phyloP scores from a whole-genome alignment of 2,329 filamentous ascomycete species.

The Calycina herbarum region DNA sequence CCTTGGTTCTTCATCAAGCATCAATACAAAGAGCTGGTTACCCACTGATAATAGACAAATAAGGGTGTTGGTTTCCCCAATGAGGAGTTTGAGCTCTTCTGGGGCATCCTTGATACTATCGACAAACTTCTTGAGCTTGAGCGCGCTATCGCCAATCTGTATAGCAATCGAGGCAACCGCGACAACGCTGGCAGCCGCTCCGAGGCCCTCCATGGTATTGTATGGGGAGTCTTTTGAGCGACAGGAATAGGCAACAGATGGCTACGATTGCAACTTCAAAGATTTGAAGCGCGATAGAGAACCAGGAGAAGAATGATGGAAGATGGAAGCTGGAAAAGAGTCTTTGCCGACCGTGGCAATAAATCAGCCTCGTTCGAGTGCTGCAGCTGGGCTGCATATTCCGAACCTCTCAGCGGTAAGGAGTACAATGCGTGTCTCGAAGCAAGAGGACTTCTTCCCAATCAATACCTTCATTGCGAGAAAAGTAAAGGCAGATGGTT shows the following conservation, averaged over 20 bases:
- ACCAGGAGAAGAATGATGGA: neutral
- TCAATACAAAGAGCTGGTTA: neutral
- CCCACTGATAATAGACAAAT: neutral
- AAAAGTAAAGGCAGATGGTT: too few relatives aligned
- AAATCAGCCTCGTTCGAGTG: neutral
- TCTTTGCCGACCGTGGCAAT: neutral
- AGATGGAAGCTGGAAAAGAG: neutral
- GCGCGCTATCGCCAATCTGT: slow-evolving; percentile 9
- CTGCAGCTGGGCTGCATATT: neutral
- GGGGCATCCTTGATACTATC: slow-evolving; percentile 13
- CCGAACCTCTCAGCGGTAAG: neutral
- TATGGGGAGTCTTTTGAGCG: neutral
- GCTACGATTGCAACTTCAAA: too few relatives aligned
- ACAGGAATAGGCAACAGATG: neutral
- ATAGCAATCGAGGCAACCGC: slow-evolving; percentile 9
- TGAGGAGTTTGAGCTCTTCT: slow-evolving; percentile 6
- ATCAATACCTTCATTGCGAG: too few relatives aligned
- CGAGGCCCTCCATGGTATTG: slow-evolving; percentile 5
- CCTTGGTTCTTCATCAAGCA: neutral
- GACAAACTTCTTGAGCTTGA: slow-evolving; percentile 12
- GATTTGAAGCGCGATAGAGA: too few relatives aligned
- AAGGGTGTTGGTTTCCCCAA: neutral
- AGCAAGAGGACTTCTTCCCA: too few relatives aligned
- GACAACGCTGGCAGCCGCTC: slow-evolving; percentile 2
- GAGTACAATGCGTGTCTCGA: too few relatives aligned